A percentile compares a stretch with the other conserved stretches of the same genome.
Conservation (phyloP, 345 rosid species). For the Viola odorata region DNA sequence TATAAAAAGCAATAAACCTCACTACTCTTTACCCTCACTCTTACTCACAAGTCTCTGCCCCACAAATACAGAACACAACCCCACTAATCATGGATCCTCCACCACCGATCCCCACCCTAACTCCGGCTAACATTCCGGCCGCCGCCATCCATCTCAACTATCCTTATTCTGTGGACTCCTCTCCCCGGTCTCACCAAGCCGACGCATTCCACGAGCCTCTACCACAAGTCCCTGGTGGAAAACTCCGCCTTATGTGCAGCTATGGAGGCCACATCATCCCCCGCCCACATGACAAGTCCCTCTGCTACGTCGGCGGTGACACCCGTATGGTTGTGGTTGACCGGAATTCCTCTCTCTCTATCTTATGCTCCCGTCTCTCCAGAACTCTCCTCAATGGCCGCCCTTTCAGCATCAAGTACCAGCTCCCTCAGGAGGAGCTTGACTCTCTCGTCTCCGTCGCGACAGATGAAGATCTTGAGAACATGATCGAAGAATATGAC, state of each 20-base stretch:
- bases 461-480: conserved; percentile 80
- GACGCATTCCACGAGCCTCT: conserved; percentile 35
- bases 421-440: conserved; percentile 81
- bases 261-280: conserved; percentile 86
- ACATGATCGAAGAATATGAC: conserved; percentile 76
- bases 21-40: background rate
- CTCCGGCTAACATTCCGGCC: background rate
- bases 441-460: conserved; percentile 74
- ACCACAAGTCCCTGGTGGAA: conserved; percentile 50
- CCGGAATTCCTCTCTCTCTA: conserved; percentile 52
- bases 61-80: too few relatives aligned
- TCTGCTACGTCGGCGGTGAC: conserved; percentile 72
- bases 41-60: background rate
- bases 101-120: conserved; percentile 10
- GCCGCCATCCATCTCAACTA: conserved; percentile 23
- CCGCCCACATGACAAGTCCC: conserved; percentile 78
- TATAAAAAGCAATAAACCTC: too few relatives aligned
- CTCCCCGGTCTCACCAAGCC: conserved; percentile 38
- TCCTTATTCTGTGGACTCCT: conserved; percentile 38
- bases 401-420: conserved; percentile 69
- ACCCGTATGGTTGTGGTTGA: conserved; percentile 60
- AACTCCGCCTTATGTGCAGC: conserved; percentile 87
- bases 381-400: conserved; percentile 57
- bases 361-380: conserved; percentile 53
- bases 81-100: conserved; percentile 31